Base-by-base conservation (phyloP, 352 stramenopile genomes). In the Pythium periplocum region DNA sequence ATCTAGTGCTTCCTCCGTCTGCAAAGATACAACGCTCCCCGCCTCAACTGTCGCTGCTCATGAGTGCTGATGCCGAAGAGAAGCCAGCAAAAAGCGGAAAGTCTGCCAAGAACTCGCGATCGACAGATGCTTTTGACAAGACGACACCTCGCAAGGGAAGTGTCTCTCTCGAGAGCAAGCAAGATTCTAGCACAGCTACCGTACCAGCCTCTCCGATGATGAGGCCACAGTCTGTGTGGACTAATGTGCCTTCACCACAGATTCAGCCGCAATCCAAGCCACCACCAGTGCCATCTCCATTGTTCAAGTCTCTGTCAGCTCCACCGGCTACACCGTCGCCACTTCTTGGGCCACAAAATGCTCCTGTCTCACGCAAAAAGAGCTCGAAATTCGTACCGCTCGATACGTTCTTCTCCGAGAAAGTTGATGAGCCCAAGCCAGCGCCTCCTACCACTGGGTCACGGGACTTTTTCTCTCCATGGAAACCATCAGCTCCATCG, bases 341-440 rank as follows among this genome's bases (percentile, higher is more conserved):
- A 26, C 17, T 26, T 26, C 17, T 26, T 26, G 17, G 17, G 17
- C 17, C 17, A 26, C 17, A 26, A 26, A 26, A 26, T 26, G 0
- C 17, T 26, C 17, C 17, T 26, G 17, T 26, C 17, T 26, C 64
- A 53, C 32, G 48, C 50, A n/a, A 73, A 73, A 47, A 61, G 49
- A 7, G 60, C 61, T 39, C 17, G 17, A 90, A 88, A 52, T 90
- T 88, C 54, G 71, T 88, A 2, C 58, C 73, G 6, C 49, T 86
- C 11, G 69, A 71, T 39, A 60, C 69, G 5, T 88, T 90, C 51
- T 51, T 85, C 11, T 64, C 53, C 11, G 57, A 64, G 39, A 53
- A 60, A 17, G 35, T 51, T 1, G 44, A 62, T 5, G 46, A 59
- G 33, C 40, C n/a, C 5, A 70, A 69, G 48, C 17, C 39, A 10